Base-by-base conservation (phyloP, 2,329 filamentous ascomycete genomes). In the Venturia aucupariae region DNA sequence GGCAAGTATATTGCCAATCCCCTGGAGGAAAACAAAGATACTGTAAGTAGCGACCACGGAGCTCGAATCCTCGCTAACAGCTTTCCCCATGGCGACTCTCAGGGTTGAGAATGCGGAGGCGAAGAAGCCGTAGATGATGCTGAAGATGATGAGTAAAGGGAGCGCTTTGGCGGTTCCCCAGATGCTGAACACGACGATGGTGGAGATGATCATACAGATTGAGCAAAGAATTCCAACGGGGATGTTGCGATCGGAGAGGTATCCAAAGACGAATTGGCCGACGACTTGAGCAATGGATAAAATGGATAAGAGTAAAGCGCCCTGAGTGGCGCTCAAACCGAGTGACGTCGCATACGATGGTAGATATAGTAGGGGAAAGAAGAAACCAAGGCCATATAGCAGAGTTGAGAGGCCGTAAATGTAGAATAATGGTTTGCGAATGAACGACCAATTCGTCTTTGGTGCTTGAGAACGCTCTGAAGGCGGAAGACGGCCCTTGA, bases 81-180 rank as follows among this genome's bases (percentile, higher is more conserved):
- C 39, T 13, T 41, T 51, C 4, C 39, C 60, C 60, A 62, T 62
- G 8, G 60, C 60, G 15, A 46, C 39, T 44, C 60, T 15, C 46
- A 65, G 74, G 27, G 73, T 74, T 2, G 73, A 71, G 64, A 72
- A 76, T 10, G 72, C 74, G 7, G 76, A 76, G 3, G 75, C 76
- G 62, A 76, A 77, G 3, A 74, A 71, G 5, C 78, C 78, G 61
- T 70, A 84, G 10, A 70, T 72, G 61, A 76, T 74, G 71, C 67
- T 75, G 64, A 80, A 80, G 27, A 77, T 66, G 65, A 78, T 78
- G 0, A 80, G 68, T 66, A 74, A 71, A 17, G 75, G 66, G 48
- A 78, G 66, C 22, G 71, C 75, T 19, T 77, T 79, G 1, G 77
- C 74, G 1, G 80, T 67, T 19, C 79, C 78, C 73, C 81, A 81